Conservation (phyloP, 768 basidiomycete genomes). For the Naganishia friedmannii region DNA sequence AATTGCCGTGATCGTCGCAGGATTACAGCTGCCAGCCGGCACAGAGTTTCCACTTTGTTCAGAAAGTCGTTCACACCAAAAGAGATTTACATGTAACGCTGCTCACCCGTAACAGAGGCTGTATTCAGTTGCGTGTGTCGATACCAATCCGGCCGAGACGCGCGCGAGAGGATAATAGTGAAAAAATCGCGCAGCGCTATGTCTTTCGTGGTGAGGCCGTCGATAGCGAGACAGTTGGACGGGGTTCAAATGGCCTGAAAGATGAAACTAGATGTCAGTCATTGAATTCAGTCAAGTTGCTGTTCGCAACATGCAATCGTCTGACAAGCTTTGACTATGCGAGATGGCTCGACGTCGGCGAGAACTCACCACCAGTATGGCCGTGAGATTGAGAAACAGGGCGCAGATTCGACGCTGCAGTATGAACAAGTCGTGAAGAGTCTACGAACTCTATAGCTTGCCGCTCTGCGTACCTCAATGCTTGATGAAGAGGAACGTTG, state of each 20-base stretch:
- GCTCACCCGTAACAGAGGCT: not conserved
- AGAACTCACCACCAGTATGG: not conserved
- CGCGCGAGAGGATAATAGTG: not conserved
- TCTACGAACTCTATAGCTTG: not conserved
- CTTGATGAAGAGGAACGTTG: not conserved
- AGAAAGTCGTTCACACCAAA: not conserved
- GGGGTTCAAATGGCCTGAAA: not conserved
- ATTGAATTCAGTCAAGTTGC: not conserved
- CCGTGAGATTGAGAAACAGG: not conserved
- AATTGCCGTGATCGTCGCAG: not conserved
- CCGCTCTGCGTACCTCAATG: not conserved
- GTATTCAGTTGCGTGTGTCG: not conserved
- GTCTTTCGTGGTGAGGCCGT: not conserved
- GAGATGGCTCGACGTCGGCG: not conserved
- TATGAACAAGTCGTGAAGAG: not conserved
- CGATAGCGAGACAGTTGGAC: not conserved
- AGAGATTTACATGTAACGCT: not conserved
- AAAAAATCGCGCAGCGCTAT: constrained; percentile 2
- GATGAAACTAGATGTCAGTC: not conserved
- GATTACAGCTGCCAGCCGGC: not conserved
- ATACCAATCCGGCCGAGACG: not conserved
- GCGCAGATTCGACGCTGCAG: not conserved
- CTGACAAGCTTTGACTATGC: not conserved
- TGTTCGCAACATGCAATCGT: not conserved
- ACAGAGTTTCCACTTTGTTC: not conserved